Evolutionary conservation across 768 basidiomycete genomes (phyloP).

Genomic region (Basidioascus undulatus): DNA sequence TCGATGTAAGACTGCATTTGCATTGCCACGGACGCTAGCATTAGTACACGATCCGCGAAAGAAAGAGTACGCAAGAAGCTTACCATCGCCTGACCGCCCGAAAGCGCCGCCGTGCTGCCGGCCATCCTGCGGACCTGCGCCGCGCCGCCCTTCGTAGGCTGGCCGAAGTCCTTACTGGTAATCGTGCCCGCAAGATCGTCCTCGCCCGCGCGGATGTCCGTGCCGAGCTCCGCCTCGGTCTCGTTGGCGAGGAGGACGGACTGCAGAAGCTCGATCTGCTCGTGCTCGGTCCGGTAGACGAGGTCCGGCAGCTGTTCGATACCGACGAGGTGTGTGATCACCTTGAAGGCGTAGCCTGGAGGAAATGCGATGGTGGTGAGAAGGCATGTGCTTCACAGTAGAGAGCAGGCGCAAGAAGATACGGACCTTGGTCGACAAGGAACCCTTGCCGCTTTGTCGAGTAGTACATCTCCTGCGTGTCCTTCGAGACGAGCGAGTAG

Average conservation of each 20-base stretch:
- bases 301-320: slow-evolving; percentile 62
- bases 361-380: neutral
- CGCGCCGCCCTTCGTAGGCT: slow-evolving; percentile 23
- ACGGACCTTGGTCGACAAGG: slow-evolving; percentile 55
- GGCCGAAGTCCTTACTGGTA: slow-evolving; percentile 12
- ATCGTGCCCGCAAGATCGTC: slow-evolving; percentile 67
- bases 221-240: slow-evolving; percentile 63
- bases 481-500: slow-evolving; percentile 94
- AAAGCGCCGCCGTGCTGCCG: slow-evolving; percentile 57
- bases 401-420: neutral
- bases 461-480: slow-evolving; percentile 99
- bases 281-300: slow-evolving; percentile 71
- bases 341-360: slow-evolving; percentile 87
- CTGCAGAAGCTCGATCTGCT: slow-evolving; percentile 90
- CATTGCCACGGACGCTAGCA: neutral
- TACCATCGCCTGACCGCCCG: slow-evolving; percentile 28
- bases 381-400: neutral
- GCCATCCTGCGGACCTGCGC: slow-evolving; percentile 43
- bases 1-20: slow-evolving; percentile 33
- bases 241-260: slow-evolving; percentile 79
- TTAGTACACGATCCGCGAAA: neutral
- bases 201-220: slow-evolving; percentile 47
- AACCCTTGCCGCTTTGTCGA: slow-evolving; percentile 97
- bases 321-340: slow-evolving; percentile 92
- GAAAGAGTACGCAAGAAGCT: neutral